Percentiles rank a stretch among this genome's conserved stretches.
Conservation (phyloP, 495 filamentous ascomycete species). For the Podospora anserina region DNA sequence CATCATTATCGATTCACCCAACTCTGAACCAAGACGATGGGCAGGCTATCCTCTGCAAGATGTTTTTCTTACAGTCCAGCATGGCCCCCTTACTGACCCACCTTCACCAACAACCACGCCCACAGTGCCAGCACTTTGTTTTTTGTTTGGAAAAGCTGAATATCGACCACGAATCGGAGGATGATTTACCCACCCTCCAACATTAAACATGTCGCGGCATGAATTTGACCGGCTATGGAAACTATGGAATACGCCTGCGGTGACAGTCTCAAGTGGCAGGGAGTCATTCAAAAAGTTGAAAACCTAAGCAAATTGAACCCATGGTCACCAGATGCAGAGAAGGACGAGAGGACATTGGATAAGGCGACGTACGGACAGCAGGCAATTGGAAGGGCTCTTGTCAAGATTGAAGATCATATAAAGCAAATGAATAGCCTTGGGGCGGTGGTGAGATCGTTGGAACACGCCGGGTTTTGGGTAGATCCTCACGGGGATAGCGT, state of each 20-base stretch:
- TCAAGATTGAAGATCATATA: neutral
- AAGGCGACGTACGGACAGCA: neutral
- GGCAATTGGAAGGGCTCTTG: neutral
- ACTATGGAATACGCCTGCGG: neutral
- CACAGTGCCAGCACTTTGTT: neutral
- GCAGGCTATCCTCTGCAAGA: neutral
- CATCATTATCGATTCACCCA: neutral
- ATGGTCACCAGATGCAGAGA: neutral
- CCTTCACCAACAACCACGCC: neutral
- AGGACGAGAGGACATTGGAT: neutral
- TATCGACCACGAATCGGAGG: neutral
- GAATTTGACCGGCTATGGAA: neutral
- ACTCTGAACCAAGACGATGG: neutral
- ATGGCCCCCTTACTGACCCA: neutral
- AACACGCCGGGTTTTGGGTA: neutral
- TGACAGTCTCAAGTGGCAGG: neutral
- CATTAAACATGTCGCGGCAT: neutral
- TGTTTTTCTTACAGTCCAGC: neutral
- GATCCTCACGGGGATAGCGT: neutral
- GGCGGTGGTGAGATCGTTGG: neutral
- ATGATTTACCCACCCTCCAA: neutral
- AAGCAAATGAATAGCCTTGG: neutral
- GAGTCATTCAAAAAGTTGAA: neutral
- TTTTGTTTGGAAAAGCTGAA: neutral
- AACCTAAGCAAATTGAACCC: neutral